Percentiles rank a stretch among this genome's conserved stretches.
Conservation (phyloP, 139 green algal species). For the Tetradesmus obliquus region DNA sequence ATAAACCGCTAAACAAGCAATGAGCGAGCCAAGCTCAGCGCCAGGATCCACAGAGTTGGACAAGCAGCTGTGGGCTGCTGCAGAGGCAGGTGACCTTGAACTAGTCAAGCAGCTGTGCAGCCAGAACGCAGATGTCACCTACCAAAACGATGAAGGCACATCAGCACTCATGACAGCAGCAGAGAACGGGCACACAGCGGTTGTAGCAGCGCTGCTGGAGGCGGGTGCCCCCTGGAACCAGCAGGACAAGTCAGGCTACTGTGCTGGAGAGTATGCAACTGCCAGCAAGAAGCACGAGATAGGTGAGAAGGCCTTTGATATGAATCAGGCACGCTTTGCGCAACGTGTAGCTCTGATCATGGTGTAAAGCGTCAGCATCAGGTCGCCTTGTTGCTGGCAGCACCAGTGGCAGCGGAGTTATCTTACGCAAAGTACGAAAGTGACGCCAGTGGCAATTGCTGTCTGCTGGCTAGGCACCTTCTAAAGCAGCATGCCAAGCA, state of each 20-base stretch:
- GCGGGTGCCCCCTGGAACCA: slow-evolving; percentile 80
- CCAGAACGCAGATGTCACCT: slow-evolving; percentile 15
- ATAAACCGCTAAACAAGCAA: not conserved
- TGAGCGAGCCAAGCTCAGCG: not conserved
- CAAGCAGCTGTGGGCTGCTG: slow-evolving; percentile 27
- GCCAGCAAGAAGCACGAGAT: slow-evolving; percentile 57
- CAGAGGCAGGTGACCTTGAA: not conserved
- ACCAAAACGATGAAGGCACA: slow-evolving; percentile 46
- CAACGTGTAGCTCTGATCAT: too few relatives aligned
- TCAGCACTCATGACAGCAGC: slow-evolving; percentile 69
- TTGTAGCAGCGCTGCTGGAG: slow-evolving; percentile 69
- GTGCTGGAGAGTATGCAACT: slow-evolving; percentile 76
- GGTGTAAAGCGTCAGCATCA: too few relatives aligned
- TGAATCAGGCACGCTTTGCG: slow-evolving; percentile 59
- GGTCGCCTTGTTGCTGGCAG: not conserved
- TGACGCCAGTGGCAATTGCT: not conserved
- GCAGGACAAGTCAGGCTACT: slow-evolving; percentile 72
- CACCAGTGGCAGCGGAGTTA: not conserved
- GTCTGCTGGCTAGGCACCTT: not conserved
- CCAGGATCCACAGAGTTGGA: not conserved
- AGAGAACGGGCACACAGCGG: slow-evolving; percentile 49
- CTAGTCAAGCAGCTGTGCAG: not conserved
- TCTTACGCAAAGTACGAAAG: not conserved
- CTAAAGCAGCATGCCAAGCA: too few relatives aligned
- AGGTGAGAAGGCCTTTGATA: slow-evolving; percentile 31